Evolutionary conservation across 257 asterid genomes (phyloP).

Genomic region (Lantana camara): DNA sequence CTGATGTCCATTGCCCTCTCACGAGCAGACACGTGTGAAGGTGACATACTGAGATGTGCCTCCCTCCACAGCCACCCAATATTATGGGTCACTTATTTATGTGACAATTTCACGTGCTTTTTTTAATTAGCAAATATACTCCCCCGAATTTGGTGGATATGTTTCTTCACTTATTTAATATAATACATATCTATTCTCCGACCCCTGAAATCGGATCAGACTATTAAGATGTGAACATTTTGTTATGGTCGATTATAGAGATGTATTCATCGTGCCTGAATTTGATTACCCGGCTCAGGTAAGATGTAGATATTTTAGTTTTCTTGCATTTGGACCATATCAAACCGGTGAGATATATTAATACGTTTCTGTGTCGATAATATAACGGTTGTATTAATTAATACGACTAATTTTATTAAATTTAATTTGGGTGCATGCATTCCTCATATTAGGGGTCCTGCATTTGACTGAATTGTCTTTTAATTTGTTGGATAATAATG

Average conservation of each 20-base stretch:
- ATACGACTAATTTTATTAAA: not conserved
- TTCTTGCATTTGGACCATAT: no score
- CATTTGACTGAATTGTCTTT: not conserved
- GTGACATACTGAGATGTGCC: conserved; percentile 19
- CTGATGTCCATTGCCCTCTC: conserved; percentile 26
- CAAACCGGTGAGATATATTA: not conserved
- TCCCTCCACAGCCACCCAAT: conserved; percentile 13
- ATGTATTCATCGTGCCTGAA: no score
- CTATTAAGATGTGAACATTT: no score
- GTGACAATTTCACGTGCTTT: conserved; percentile 38
- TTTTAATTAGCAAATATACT: conserved; percentile 18
- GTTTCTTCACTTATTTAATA: not conserved
- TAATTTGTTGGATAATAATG: not conserved
- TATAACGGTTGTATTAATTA: not conserved
- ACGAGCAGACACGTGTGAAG: conserved; percentile 35
- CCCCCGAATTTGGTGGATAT: conserved; percentile 19
- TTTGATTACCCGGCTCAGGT: no score
- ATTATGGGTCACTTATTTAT: conserved; percentile 21
- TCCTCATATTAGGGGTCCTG: conserved; percentile 12
- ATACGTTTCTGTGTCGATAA: no score
- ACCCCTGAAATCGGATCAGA: no score
- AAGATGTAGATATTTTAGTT: no score
- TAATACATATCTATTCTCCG: no score
- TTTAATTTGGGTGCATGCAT: conserved; percentile 10
- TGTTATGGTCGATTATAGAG: no score